Conservation (phyloP, 192 early-diverging fungal species). For the Powellomyces hirtus region DNA sequence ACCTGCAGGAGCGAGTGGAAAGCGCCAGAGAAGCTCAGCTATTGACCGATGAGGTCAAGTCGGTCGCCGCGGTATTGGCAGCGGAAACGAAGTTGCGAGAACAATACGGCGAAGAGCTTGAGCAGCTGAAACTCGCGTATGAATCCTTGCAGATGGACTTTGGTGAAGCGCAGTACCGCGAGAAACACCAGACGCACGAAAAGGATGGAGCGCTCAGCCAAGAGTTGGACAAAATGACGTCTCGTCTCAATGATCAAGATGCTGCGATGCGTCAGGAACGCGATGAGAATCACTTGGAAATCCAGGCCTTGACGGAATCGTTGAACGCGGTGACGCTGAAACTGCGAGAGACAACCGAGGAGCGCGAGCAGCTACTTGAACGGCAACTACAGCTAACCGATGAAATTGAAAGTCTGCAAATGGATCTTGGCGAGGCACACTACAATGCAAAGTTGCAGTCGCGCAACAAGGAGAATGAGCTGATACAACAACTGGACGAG, state of each 20-base stretch:
- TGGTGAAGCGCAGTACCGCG: background rate
- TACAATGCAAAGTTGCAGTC: background rate
- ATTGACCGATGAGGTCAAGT: too few species aligned
- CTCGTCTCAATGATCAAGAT: background rate
- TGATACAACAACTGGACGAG: background rate
- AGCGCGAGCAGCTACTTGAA: background rate
- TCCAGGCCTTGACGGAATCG: background rate
- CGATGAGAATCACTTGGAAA: background rate
- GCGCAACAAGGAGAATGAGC: background rate
- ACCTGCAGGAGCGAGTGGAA: background rate
- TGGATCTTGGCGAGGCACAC: background rate
- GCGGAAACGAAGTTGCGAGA: background rate
- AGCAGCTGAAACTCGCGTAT: background rate
- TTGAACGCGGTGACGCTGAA: background rate
- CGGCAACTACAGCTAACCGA: background rate
- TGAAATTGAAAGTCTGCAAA: background rate
- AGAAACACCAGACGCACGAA: background rate
- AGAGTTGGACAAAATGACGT: background rate
- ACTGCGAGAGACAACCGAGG: background rate
- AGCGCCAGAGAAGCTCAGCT: background rate
- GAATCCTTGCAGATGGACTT: background rate
- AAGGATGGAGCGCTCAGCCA: background rate
- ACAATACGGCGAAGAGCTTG: background rate
- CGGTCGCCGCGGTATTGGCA: background rate
- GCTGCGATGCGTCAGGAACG: background rate